These are phyloP conservation scores for Quercus tomentella DNA, from an alignment of 331 rosid genomes.

Conservation along the genomic window DNA sequence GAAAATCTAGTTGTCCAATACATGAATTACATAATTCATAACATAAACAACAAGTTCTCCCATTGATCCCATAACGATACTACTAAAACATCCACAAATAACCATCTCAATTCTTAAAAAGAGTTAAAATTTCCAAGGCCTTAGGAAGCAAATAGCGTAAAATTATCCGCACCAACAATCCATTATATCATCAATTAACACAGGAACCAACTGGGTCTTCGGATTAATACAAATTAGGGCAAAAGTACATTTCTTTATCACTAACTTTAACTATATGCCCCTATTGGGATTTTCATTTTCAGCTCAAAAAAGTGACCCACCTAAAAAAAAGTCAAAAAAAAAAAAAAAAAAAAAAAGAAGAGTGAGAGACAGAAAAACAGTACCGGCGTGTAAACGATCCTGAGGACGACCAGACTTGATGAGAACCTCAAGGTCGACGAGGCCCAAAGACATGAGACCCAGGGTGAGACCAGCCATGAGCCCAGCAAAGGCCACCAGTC, in stretches of 20 bases:
- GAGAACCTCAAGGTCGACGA: constrained; percentile 97
- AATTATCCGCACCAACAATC: background rate
- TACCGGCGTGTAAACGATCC: constrained; percentile 86
- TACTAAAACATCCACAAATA: background rate
- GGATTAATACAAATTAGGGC: background rate
- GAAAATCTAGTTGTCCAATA: background rate
- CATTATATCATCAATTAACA: background rate
- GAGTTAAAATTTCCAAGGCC: background rate
- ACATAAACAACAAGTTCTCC: background rate
- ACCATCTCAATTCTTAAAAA: background rate
- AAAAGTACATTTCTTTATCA: background rate
- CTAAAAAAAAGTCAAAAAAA: too few relatives aligned
- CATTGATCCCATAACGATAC: background rate
- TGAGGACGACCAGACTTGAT: constrained; percentile 92
- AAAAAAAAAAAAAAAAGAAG: background rate
- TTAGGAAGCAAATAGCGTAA: background rate
- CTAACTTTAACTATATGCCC: background rate
- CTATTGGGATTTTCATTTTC: background rate
- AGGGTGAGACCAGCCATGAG: constrained; percentile 96
- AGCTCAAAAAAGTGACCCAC: background rate
- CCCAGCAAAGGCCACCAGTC: constrained; percentile 83
- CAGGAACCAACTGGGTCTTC: background rate
- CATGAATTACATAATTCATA: background rate
- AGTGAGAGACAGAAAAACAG: background rate
- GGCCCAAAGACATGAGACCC: constrained; percentile 95